Evolutionary conservation across 202 grass and related monocot species (phyloP).

Genomic region (Schoenoplectus triqueter): DNA sequence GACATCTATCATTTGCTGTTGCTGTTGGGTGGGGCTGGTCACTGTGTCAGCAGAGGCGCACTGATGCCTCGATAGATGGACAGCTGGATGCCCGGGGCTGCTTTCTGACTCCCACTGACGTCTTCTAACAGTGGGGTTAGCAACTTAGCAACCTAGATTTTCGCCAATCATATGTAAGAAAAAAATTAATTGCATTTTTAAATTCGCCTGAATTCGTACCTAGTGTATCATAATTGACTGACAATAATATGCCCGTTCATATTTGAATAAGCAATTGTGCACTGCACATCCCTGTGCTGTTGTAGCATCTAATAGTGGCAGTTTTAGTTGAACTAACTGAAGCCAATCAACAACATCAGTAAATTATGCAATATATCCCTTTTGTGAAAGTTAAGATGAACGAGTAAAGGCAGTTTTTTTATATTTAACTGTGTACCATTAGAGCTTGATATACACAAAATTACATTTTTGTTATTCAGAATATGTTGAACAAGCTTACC

Average conservation of each 20-base stretch:
- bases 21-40: background rate
- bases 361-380: background rate
- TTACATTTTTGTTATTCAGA: too few species aligned
- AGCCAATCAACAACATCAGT: background rate
- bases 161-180: background rate
- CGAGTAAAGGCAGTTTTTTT: background rate
- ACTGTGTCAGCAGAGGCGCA: slow-evolving; percentile 17
- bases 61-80: background rate
- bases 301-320: background rate
- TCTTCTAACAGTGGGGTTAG: background rate
- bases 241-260: background rate
- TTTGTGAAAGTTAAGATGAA: background rate
- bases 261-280: background rate
- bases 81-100: background rate
- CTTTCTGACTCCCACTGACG: slow-evolving; percentile 27
- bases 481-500: background rate
- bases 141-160: background rate
- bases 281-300: background rate
- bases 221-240: background rate
- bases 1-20: slow-evolving; percentile 28
- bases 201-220: background rate
- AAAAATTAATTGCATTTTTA: slow-evolving; percentile 1
- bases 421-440: too few species aligned
- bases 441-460: too few species aligned
- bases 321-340: background rate